Evolutionary conservation across 192 early-diverging fungal genomes (phyloP), one percentile per base, ranked within the genome.

Genomic region (Piromyces finnis): DNA sequence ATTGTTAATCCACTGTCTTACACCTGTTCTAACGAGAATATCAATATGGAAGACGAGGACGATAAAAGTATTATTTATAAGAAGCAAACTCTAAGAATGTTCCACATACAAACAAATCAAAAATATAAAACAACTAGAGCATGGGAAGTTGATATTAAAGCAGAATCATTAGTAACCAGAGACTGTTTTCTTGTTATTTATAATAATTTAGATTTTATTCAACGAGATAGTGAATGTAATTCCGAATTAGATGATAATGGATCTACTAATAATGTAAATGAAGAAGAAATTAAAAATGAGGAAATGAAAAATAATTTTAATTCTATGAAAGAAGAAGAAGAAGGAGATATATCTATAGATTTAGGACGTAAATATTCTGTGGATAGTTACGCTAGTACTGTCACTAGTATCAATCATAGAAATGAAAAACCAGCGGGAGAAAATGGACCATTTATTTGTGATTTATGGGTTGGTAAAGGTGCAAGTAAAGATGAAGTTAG

Each of bases 41-140:
- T 68, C 0, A n/a, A 68, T n/a, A 26, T n/a, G 26, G 51, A 68
- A 11, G 26, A 27, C 22, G 26, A 68, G 5, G 22, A 0, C 11
- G 51, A 68, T 68, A 7, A 27, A 17, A 68, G 51, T 68, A n/a
- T 26, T 5, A 11, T 11, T 17, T 68, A 68, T n/a, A 68, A 27
- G 5, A 68, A 68, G 26, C 51, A 68, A 68, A 17, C 22, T 11
- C 5, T 68, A 26, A 17, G 17, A 28, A 82, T 88, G 77, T 90
- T 83, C 78, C 88, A 90, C 32, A 88, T 90, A 28, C 82, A 86
- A 30, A 86, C 82, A 0, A 89, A 90, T 82, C 78, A 29, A 30
- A 79, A 82, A 27, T 87, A 84, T 78, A 77, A 80, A 77, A 90
- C 89, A 0, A 84, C 84, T 12, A 79, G 89, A 17, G 87, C 88